Conservation (phyloP, 148 eudicot species). For the Fallopia convolvulus region DNA sequence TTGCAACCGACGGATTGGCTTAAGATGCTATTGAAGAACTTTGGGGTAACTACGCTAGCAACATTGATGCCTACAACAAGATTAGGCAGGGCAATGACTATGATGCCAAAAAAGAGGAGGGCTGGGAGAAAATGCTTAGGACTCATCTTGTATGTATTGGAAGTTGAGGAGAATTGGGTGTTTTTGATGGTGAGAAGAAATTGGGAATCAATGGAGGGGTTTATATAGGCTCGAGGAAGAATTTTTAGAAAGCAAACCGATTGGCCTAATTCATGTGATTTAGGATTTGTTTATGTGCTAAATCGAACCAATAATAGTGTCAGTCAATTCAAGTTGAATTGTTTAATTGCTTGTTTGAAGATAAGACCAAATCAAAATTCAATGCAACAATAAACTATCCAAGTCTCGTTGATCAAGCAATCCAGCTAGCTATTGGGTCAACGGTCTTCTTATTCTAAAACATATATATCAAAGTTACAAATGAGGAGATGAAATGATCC, state of each 20-base stretch:
- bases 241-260: not conserved
- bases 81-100: not conserved
- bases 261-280: not conserved
- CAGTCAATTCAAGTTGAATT: not conserved
- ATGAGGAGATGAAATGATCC: too few species aligned
- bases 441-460: not conserved
- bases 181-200: not conserved
- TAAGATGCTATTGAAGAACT: constrained; percentile 39
- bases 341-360: not conserved
- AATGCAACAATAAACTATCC: not conserved
- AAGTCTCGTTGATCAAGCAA: not conserved
- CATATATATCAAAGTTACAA: too few species aligned
- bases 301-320: not conserved
- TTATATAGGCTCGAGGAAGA: not conserved
- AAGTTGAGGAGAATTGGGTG: not conserved
- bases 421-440: not conserved
- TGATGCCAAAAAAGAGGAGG: not conserved
- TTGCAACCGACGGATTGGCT: constrained; percentile 27
- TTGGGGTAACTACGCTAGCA: constrained; percentile 22
- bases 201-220: constrained; percentile 9
- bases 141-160: not conserved
- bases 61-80: constrained; percentile 7
- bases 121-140: not conserved
- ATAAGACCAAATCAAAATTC: not conserved
- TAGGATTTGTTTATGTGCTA: not conserved